Evolutionary conservation across 208 protist species (phyloP), one percentile per base, ranked within the genome.

Genomic region (Leishmania amazonensis): DNA sequence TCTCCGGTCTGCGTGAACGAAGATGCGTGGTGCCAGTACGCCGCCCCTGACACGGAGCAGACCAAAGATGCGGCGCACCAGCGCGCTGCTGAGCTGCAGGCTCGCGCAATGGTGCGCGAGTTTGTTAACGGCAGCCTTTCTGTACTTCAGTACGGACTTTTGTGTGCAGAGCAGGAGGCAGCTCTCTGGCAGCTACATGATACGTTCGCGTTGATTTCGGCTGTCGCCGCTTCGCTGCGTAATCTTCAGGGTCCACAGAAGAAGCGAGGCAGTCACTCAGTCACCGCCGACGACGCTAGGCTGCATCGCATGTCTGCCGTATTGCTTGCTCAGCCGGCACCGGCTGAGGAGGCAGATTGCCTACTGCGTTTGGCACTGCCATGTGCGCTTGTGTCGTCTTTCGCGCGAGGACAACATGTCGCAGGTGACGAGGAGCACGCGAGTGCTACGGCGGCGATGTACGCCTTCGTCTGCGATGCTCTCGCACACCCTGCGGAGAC

Each of bases 41-140:
- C 47, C 3, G 35, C 24, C 21, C n/a, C 53, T 49, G 76, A 11
- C 38, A 1, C 21, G 1, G 57, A 54, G 40, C 42, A 40, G 57
- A 24, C 35, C 21, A 49, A 68, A 47, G 71, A 47, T n/a, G 13
- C 21, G 31, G 24, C 35, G 19, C 53, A 67, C 54, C 45, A 24
- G 68, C 28, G 64, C 47, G 72, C 47, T 19, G 84, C 80, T 0
- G 80, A 84, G 38, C 28, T 15, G 40, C 71, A 67, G 21, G 40
- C 76, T 40, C 71, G 75, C 3, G 68, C 77, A 57, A 47, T 80
- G 42, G 81, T 88, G 58, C 75, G 49, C 28, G 53, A 31, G 49
- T 94, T 94, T 83, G 76, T 90, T 3, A 84, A 84, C 51, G 85
- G 87, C 40, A 86, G 85, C 73, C 49, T 94, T 28, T 71, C 90